Percentiles rank a stretch among this genome's conserved stretches.
These are phyloP conservation scores for Lactarius trivialis DNA, from an alignment of 768 basidiomycete species.

Conservation along the genomic window DNA sequence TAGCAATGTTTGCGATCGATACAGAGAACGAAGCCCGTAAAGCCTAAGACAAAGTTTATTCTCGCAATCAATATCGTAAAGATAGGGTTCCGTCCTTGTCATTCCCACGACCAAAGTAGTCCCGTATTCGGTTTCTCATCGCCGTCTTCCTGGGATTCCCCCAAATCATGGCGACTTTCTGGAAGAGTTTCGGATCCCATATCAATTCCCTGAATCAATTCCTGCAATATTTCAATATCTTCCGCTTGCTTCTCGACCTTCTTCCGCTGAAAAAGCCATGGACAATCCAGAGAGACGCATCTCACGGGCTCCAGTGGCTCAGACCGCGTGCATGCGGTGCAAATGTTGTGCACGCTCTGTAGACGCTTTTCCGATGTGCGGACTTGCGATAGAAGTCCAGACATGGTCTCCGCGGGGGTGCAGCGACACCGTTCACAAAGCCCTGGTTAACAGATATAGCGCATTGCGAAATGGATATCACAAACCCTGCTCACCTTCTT, in stretches of 20 bases:
- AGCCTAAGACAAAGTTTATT: background rate
- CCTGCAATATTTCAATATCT: slow-evolving; percentile 10
- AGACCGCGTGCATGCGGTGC: slow-evolving; percentile 35
- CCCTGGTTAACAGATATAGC: slow-evolving; percentile 32
- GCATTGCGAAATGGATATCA: background rate
- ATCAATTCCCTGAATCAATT: slow-evolving; percentile 12
- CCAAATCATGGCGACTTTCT: background rate
- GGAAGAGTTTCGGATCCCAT: slow-evolving; percentile 13
- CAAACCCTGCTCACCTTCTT: slow-evolving; percentile 38
- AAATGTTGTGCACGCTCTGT: slow-evolving; percentile 31
- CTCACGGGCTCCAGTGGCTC: slow-evolving; percentile 31
- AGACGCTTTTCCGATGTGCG: slow-evolving; percentile 31
- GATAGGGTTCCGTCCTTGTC: background rate
- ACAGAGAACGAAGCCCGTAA: background rate
- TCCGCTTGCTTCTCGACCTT: slow-evolving; percentile 25
- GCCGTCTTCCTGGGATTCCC: background rate
- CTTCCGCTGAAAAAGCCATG: slow-evolving; percentile 36
- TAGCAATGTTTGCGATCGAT: background rate
- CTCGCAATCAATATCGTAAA: background rate
- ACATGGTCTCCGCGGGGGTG: slow-evolving; percentile 31
- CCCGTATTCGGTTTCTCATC: background rate
- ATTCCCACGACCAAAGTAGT: background rate
- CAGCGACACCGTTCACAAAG: slow-evolving; percentile 22
- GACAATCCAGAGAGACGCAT: slow-evolving; percentile 45
- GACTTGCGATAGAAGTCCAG: slow-evolving; percentile 31